These are phyloP conservation scores for Silene coronaria DNA, from an alignment of 179 eudicot genomes.

Conservation along the genomic window DNA sequence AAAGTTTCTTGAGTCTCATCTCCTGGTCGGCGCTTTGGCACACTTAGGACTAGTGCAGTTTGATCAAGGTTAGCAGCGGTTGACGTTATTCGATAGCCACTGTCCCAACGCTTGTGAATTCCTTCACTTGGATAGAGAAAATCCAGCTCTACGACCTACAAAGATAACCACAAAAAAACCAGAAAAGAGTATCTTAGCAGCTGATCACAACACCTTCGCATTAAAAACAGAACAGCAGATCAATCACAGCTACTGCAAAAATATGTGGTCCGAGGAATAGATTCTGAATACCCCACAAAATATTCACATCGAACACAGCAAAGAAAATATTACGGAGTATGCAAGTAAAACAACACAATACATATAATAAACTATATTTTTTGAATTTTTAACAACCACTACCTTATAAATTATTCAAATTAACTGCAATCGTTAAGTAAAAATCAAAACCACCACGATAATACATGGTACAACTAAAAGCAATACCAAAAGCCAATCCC, in stretches of 20 bases:
- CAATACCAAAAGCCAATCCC: too few relatives aligned
- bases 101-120: constrained; percentile 61
- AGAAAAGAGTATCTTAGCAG: constrained; percentile 2
- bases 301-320: neutral
- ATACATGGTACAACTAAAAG: too few relatives aligned
- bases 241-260: neutral
- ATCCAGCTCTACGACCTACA: constrained; percentile 59
- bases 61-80: constrained; percentile 59
- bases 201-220: neutral
- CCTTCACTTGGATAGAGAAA: constrained; percentile 73
- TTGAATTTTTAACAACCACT: too few relatives aligned
- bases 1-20: constrained; percentile 67
- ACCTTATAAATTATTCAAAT: too few relatives aligned
- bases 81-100: constrained; percentile 52
- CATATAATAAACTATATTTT: too few relatives aligned
- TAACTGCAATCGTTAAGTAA: too few relatives aligned
- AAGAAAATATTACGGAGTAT: too few relatives aligned
- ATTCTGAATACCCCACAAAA: neutral
- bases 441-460: too few relatives aligned
- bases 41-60: constrained; percentile 55
- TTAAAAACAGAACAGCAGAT: neutral
- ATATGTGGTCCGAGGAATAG: neutral
- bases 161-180: neutral
- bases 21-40: constrained; percentile 48
- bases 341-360: too few relatives aligned